Evolutionary conservation across 805 yeast genomes (phyloP).

Genomic region (Candida ovalis): DNA sequence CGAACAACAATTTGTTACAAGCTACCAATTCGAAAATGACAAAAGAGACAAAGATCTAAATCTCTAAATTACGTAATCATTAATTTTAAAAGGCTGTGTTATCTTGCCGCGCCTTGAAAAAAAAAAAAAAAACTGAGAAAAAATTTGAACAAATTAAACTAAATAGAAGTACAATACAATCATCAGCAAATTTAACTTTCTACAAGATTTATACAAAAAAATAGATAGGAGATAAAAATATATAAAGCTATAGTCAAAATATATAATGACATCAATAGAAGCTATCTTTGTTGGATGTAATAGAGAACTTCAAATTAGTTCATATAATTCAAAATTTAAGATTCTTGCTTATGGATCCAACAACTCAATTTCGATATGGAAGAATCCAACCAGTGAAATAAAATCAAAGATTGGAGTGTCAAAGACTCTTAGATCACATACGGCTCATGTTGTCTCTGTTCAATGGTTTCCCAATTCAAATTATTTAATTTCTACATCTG

Average conservation of each 20-base stretch:
- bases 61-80: too few species aligned
- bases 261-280: slow-evolving; percentile 31
- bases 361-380: slow-evolving; percentile 53
- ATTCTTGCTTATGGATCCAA: slow-evolving; percentile 73
- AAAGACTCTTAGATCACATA: slow-evolving; percentile 57
- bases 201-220: background rate
- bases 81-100: too few species aligned
- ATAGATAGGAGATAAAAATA: background rate
- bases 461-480: slow-evolving; percentile 46
- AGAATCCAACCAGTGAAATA: slow-evolving; percentile 49
- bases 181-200: background rate
- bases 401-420: slow-evolving; percentile 41
- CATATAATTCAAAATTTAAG: slow-evolving; percentile 35
- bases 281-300: slow-evolving; percentile 74
- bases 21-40: too few species aligned
- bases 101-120: too few species aligned
- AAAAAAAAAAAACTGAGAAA: too few species aligned
- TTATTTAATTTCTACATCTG: slow-evolving; percentile 57
- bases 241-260: background rate
- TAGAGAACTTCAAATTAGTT: slow-evolving; percentile 58
- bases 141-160: too few species aligned
- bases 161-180: too few species aligned
- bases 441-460: slow-evolving; percentile 63
- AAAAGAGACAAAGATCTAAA: too few species aligned
- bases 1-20: too few species aligned